These are phyloP conservation scores for Solanum chilense DNA, from an alignment of 257 asterid species.

Conservation along the genomic window DNA sequence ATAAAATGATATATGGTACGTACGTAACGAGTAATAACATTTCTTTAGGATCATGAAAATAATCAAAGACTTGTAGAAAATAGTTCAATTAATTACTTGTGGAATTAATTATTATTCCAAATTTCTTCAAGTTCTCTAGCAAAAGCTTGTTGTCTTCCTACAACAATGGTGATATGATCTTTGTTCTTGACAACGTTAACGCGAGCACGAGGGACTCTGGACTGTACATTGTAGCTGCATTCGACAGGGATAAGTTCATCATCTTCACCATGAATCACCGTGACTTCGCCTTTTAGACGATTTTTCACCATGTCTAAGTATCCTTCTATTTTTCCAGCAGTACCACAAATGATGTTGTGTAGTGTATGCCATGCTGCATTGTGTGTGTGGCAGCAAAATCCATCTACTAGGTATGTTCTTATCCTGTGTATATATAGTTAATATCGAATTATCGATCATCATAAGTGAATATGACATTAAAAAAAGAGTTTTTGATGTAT, in stretches of 20 bases:
- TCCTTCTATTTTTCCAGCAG: conserved; percentile 68
- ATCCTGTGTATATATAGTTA: conserved; percentile 32
- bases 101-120: conserved; percentile 33
- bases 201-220: conserved; percentile 49
- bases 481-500: too few species aligned
- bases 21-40: neutral
- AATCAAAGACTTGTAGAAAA: neutral
- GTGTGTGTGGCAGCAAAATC: conserved; percentile 87
- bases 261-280: conserved; percentile 58
- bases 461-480: neutral
- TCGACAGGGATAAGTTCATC: conserved; percentile 83
- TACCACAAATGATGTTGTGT: conserved; percentile 85
- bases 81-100: neutral
- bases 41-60: neutral
- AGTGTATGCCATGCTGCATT: conserved; percentile 96
- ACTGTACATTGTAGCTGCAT: conserved; percentile 66
- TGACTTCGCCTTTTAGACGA: conserved; percentile 37
- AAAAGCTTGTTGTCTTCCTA: conserved; percentile 76
- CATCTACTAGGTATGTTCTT: conserved; percentile 74
- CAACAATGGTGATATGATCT: conserved; percentile 89
- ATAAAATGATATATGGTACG: neutral
- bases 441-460: neutral
- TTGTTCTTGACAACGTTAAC: conserved; percentile 54
- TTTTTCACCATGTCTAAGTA: conserved; percentile 60
- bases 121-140: conserved; percentile 88